Evolutionary conservation across 441 rosid species (phyloP).

Genomic region (Eruca vesicaria): DNA sequence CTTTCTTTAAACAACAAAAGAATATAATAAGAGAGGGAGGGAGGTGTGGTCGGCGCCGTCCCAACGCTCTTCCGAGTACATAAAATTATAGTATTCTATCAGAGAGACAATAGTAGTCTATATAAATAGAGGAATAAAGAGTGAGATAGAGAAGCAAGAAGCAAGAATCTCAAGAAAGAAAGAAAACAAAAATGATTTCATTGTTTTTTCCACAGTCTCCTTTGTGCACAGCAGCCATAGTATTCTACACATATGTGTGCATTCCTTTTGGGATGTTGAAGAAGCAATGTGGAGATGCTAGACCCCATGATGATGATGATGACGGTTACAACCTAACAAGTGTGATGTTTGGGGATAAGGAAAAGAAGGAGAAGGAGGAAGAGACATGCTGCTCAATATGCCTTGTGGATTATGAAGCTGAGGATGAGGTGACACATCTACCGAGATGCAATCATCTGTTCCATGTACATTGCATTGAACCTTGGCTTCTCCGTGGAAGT

Average conservation of each 20-base stretch:
- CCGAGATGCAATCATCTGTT: constrained; percentile 56
- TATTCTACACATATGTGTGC: constrained; percentile 55
- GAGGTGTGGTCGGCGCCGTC: constrained; percentile 63
- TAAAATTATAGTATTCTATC: background rate
- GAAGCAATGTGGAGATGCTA: constrained; percentile 2
- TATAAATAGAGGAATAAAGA: background rate
- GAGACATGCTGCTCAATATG: constrained; percentile 64
- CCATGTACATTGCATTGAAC: constrained; percentile 56
- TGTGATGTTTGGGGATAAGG: constrained; percentile 44
- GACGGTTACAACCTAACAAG: constrained; percentile 16
- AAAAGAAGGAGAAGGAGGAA: constrained; percentile 14
- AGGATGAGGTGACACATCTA: constrained; percentile 52
- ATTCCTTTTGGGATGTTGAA: constrained; percentile 40
- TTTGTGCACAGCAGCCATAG: constrained; percentile 45
- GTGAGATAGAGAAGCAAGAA: constrained; percentile 12
- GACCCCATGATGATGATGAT: constrained; percentile 18
- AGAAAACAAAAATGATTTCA: constrained; percentile 40
- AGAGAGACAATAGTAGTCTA: constrained; percentile 4
- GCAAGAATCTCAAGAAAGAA: background rate
- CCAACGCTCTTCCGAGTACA: constrained; percentile 23
- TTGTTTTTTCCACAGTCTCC: constrained; percentile 41
- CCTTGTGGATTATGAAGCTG: constrained; percentile 49
- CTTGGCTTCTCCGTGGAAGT: constrained; percentile 53
- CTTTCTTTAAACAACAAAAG: constrained; percentile 15
- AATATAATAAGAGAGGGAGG: constrained; percentile 22